Evolutionary conservation across 176 grass and related monocot species (phyloP).

Genomic region (Juncus effusus): DNA sequence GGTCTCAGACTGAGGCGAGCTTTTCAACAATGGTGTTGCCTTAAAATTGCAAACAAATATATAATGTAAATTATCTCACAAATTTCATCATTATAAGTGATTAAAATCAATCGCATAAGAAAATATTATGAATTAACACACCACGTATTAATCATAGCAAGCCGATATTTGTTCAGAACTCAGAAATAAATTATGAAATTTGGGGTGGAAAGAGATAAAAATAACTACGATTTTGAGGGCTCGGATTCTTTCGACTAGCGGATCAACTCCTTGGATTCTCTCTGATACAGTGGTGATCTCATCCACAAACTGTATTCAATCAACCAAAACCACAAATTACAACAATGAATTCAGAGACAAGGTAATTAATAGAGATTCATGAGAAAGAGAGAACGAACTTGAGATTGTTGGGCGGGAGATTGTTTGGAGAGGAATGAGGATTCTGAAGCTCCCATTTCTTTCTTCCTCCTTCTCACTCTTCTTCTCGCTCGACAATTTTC

Average conservation of each 20-base stretch:
- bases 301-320: conserved; percentile 40
- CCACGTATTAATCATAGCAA: background rate
- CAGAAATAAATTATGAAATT: background rate
- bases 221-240: conserved; percentile 45
- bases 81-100: background rate
- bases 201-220: background rate
- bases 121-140: background rate
- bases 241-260: conserved; percentile 43
- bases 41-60: conserved; percentile 12
- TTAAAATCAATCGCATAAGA: conserved; percentile 1
- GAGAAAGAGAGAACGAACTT: conserved; percentile 1
- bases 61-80: background rate
- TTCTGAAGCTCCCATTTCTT: conserved; percentile 52
- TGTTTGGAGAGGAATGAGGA: conserved; percentile 34
- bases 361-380: background rate
- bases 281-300: conserved; percentile 69
- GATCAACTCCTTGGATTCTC: conserved; percentile 35
- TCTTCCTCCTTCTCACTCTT: background rate
- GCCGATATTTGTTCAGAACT: background rate
- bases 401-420: conserved; percentile 23
- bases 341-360: background rate
- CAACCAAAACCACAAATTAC: background rate
- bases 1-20: conserved; percentile 41
- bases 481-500: too few relatives aligned
- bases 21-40: conserved; percentile 55